These are phyloP conservation scores for Xylaria nigripes DNA, from an alignment of 495 filamentous ascomycete species.

Conservation along the genomic window DNA sequence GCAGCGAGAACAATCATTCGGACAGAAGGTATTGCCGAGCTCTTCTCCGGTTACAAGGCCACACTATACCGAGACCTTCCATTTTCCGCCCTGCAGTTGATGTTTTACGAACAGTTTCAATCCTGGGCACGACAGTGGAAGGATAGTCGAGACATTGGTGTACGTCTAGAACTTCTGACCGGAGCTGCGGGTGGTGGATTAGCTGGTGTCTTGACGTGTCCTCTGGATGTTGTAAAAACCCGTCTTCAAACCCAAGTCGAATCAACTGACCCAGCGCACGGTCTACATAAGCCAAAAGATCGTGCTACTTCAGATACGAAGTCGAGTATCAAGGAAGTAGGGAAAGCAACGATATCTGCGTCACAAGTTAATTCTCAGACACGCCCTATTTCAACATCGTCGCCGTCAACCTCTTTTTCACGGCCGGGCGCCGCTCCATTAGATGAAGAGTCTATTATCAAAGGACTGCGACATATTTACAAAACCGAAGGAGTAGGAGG, in stretches of 20 bases:
- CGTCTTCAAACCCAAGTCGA: conserved; percentile 93
- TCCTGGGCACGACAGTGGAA: conserved; percentile 65
- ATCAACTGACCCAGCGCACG: conserved; percentile 38
- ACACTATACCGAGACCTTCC: conserved; percentile 92
- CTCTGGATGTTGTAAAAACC: conserved; percentile 95
- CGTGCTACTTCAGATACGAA: conserved; percentile 12
- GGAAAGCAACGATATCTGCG: conserved; percentile 13
- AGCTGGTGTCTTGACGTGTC: conserved; percentile 89
- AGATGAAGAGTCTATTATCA: conserved; percentile 81
- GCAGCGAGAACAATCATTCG: conserved; percentile 76
- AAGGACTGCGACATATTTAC: conserved; percentile 79
- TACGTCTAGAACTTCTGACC: conserved; percentile 78
- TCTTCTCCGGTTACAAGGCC: conserved; percentile 91
- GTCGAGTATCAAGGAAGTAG: conserved; percentile 13
- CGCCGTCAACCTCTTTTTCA: conserved; percentile 68
- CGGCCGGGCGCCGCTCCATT: conserved; percentile 66
- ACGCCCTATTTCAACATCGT: conserved; percentile 75
- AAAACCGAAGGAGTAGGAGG: conserved; percentile 76
- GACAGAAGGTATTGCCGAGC: conserved; percentile 69
- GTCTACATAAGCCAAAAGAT: conserved; percentile 15
- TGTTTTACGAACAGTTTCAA: conserved; percentile 95
- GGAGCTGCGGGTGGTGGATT: conserved; percentile 88
- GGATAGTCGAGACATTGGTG: conserved; percentile 65
- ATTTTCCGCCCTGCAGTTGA: conserved; percentile 92
- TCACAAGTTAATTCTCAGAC: conserved; percentile 37